These are phyloP conservation scores for Cucumis cinereus DNA, from an alignment of 306 rosid genomes.

Conservation along the genomic window DNA sequence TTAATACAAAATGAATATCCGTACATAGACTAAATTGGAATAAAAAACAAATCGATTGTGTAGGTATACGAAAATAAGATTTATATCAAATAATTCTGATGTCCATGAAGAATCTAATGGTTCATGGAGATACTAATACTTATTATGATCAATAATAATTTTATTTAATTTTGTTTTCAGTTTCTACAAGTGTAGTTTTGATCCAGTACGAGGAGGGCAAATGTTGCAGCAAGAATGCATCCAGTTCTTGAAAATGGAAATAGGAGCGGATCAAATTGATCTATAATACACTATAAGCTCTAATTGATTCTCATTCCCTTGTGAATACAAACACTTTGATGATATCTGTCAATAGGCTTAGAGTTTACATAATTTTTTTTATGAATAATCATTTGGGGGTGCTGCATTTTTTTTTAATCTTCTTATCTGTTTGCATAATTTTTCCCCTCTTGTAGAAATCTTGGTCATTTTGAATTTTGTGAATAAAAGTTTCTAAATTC, in stretches of 20 bases:
- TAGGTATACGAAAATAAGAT: too few relatives aligned
- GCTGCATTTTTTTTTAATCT: background rate
- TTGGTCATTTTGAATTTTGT: too few relatives aligned
- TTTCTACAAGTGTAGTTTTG: conserved; percentile 65
- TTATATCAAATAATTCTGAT: too few relatives aligned
- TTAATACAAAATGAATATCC: too few relatives aligned
- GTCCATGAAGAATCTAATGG: too few relatives aligned
- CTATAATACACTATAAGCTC: background rate
- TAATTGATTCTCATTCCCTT: background rate
- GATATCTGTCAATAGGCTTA: background rate
- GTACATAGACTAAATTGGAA: too few relatives aligned
- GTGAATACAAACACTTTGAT: background rate
- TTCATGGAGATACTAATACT: too few relatives aligned
- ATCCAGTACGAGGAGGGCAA: conserved; percentile 66
- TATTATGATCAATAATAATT: too few relatives aligned
- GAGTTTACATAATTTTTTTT: too few relatives aligned
- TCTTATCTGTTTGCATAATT: background rate
- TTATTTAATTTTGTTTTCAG: conserved; percentile 17
- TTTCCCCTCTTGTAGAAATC: too few relatives aligned
- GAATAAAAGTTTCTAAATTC: background rate
- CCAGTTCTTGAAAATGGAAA: conserved; percentile 51
- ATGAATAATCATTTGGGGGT: background rate
- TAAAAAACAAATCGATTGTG: too few relatives aligned
- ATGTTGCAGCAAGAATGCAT: conserved; percentile 68
- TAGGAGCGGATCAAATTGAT: conserved; percentile 9